Base-by-base conservation (phyloP, 768 basidiomycete genomes). In the Amanita fuliginea region DNA sequence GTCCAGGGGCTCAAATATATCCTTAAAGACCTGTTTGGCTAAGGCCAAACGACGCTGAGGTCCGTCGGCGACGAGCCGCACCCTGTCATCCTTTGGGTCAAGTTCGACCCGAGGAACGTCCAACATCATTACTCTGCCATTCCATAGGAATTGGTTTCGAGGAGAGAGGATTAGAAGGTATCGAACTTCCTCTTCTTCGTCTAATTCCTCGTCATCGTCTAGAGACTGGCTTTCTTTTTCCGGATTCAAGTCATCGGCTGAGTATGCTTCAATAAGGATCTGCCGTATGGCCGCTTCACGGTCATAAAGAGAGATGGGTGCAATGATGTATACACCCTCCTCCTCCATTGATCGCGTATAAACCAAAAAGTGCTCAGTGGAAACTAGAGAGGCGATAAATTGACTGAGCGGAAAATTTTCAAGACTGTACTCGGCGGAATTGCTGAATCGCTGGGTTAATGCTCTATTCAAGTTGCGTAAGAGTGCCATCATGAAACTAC, bases 291-390 rank as follows among this genome's bases (percentile, higher is more conserved):
- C 67, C 9, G 86, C 83, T 0, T 86, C 82, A 10, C 81, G 79
- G 43, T 88, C 82, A 57, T 78, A 82, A 9, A 98, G 75, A 4
- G 78, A 76, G 3, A 72, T 76, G 13, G 89, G 81, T 6, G 89
- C 95, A 48, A 99, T 72, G 53, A 98, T 80, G 61, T 97, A 99
- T 9, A 84, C 80, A 4, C 91, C 92, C n/a, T 95, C 84, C 57
- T 85, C 81, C 64, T 95, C 92, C 62, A 86, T 85, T 4, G 67
- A 68, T 47, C 83, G 78, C 1, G 95, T 96, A 64, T 96, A 95
- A 40, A 99, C 88, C 51, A 99, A 80, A 66, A 93, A 85, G 62
- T 98, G 94, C 54, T 88, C 91, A 6, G 90, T 83, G 28, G 83
- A 78, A 18, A 87, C 80, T 6, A 99, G 74, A 9, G 76, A 72